Evolutionary conservation across 805 yeast genomes (phyloP), one percentile per base, ranked within the genome.

Genomic region (Metschnikowia kofuensis): DNA sequence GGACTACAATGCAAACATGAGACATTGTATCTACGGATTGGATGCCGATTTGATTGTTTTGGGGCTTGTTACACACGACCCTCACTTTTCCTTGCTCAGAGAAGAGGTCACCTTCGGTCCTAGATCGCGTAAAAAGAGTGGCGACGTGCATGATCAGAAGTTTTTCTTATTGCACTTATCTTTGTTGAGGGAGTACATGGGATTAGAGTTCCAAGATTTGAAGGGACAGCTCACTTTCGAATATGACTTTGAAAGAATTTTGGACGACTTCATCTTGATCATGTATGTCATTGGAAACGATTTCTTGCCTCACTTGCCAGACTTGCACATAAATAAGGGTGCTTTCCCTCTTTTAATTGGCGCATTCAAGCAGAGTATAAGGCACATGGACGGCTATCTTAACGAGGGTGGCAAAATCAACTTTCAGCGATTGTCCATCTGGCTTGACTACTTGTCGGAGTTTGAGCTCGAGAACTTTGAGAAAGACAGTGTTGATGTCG

Each of bases 201-300:
- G 87, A 59, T 75, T 90, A 55, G 99, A 94, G 66, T 90, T 92
- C 62, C 71, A 73, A 51, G 89, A 84, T 42, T 74, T 90, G 55
- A 80, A 82, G 40, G 85, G 80, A 53, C 76, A 78, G 44, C 58
- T 89, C 42, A 63, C 79, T 21, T 89, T 89, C 58, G 80, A 73
- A 35, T 92, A 86, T 61, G 82, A 87, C 68, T 91, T 94, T 66
- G 99, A 94, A 67, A 78, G 91, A 54, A 77, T 90, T 27, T 69
- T 94, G 55, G 99, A 94, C 68, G 99, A 94, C 66, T 89, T 92
- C 57, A 88, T 94, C 54, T 75, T 94, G 52, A 85, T 92, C 59
- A 81, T 89, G 85, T 91, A 89, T 63, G 96, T 94, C 52, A 89
- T 94, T 59, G 99, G 99, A 60, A 94, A 94, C 64, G 99, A 94